phyloP scores from a whole-genome alignment of 2,329 filamentous ascomycete genomes.

The Sphaerostilbella broomeana region DNA sequence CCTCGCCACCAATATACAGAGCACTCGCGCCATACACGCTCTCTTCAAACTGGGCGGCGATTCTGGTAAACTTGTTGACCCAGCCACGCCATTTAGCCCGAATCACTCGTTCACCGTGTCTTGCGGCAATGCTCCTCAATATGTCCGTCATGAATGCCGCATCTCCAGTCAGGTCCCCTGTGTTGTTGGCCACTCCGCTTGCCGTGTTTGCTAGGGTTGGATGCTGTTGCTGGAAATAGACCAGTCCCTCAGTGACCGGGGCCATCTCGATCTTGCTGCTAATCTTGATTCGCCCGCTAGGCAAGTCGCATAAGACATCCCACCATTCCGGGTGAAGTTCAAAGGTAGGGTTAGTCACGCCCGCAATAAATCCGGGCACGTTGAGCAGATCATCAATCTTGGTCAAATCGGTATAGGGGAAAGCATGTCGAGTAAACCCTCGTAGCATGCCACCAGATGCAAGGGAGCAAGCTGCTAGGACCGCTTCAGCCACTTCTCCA shows the following conservation, averaged over 20 bases:
- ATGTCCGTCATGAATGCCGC: slow-evolving; percentile 83
- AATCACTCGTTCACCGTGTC: slow-evolving; percentile 84
- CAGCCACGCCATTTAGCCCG: slow-evolving; percentile 90
- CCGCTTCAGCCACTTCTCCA: slow-evolving; percentile 94
- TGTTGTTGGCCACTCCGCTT: slow-evolving; percentile 34
- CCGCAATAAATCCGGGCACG: slow-evolving; percentile 94
- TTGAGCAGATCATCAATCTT: slow-evolving; percentile 96
- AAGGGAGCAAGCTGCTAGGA: slow-evolving; percentile 90
- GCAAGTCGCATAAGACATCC: slow-evolving; percentile 91
- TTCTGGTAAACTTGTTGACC: slow-evolving; percentile 87
- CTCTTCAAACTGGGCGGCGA: slow-evolving; percentile 92
- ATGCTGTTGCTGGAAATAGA: slow-evolving; percentile 82
- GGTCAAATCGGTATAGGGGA: slow-evolving; percentile 94
- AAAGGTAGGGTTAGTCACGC: slow-evolving; percentile 95
- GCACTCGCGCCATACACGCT: slow-evolving; percentile 89
- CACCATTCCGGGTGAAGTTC: slow-evolving; percentile 95
- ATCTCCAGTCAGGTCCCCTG: slow-evolving; percentile 74
- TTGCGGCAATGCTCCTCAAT: slow-evolving; percentile 71
- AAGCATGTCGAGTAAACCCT: slow-evolving; percentile 92
- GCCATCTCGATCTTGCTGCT: slow-evolving; percentile 79
- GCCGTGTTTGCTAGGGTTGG: slow-evolving; percentile 46
- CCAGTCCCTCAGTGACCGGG: slow-evolving; percentile 72
- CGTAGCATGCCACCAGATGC: slow-evolving; percentile 87
- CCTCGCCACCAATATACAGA: slow-evolving; percentile 75
- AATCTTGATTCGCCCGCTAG: slow-evolving; percentile 89